These are phyloP conservation scores for Sodiomyces alkalinus DNA, from an alignment of 2,329 filamentous ascomycete species.

Conservation along the genomic window DNA sequence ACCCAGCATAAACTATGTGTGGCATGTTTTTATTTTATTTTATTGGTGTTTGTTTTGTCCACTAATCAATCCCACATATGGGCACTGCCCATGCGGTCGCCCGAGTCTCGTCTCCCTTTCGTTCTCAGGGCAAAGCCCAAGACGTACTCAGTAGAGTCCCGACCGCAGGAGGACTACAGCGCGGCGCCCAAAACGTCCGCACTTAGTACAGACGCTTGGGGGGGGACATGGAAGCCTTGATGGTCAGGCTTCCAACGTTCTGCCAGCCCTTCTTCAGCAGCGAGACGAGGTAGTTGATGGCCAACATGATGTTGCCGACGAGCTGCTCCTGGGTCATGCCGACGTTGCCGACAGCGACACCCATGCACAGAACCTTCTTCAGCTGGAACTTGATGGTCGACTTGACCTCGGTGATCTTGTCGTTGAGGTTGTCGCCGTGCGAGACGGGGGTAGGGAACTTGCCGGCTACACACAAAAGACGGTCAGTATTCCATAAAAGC, in stretches of 20 bases:
- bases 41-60: too few relatives aligned
- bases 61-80: too few relatives aligned
- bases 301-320: conserved; percentile 97
- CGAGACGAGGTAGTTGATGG: conserved; percentile 99
- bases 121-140: too few relatives aligned
- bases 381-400: conserved; percentile 99
- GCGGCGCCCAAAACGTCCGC: too few relatives aligned
- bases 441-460: conserved; percentile 99
- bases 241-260: conserved; percentile 98
- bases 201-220: conserved; percentile 92
- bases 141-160: too few relatives aligned
- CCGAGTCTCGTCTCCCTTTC: too few relatives aligned
- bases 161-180: too few relatives aligned
- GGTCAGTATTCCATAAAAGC: too few relatives aligned
- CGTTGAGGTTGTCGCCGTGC: conserved; percentile 82
- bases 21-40: too few relatives aligned
- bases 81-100: too few relatives aligned
- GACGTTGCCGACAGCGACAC: conserved; percentile 97
- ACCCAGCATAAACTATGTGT: too few relatives aligned
- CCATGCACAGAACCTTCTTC: conserved; percentile 99
- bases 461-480: conserved; percentile 66
- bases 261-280: conserved; percentile 99
- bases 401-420: conserved; percentile 99
- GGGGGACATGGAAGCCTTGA: conserved; percentile 99
- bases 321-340: conserved; percentile 94